Evolutionary conservation across 1,139 yeast species (phyloP).

Genomic region (Yamadazyma trypodendri): DNA sequence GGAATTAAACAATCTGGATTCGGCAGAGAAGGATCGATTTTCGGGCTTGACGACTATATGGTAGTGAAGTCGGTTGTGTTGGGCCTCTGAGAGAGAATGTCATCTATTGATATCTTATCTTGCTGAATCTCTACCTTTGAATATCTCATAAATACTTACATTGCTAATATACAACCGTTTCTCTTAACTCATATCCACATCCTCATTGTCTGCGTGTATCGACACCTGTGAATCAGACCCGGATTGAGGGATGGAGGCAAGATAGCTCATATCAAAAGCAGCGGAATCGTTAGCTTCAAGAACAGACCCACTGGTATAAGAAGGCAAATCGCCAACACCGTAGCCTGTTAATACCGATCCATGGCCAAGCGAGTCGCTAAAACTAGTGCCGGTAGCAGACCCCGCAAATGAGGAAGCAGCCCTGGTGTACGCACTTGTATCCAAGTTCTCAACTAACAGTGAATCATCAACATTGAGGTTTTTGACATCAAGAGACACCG

Average conservation of each 20-base stretch:
- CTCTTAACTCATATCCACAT: conserved; percentile 3
- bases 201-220: conserved; percentile 5
- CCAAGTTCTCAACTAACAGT: conserved; percentile 28
- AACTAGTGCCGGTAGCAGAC: background rate
- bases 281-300: background rate
- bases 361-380: background rate
- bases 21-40: conserved; percentile 49
- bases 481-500: conserved; percentile 7
- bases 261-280: background rate
- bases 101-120: no score
- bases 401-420: background rate
- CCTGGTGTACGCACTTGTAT: conserved; percentile 20
- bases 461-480: conserved; percentile 19
- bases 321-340: background rate
- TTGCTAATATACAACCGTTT: conserved; percentile 3
- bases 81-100: conserved; percentile 10
- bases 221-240: background rate
- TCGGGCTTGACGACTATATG: conserved; percentile 43
- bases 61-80: conserved; percentile 29
- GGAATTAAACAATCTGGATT: conserved; percentile 47
- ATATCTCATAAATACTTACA: no score
- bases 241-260: background rate
- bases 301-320: background rate
- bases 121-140: no score
- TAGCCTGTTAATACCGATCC: background rate